A percentile compares a stretch with the other conserved stretches of the same genome.
phyloP scores from a whole-genome alignment of 2,329 filamentous ascomycete species.

The Ceratocystis eucalypticola region DNA sequence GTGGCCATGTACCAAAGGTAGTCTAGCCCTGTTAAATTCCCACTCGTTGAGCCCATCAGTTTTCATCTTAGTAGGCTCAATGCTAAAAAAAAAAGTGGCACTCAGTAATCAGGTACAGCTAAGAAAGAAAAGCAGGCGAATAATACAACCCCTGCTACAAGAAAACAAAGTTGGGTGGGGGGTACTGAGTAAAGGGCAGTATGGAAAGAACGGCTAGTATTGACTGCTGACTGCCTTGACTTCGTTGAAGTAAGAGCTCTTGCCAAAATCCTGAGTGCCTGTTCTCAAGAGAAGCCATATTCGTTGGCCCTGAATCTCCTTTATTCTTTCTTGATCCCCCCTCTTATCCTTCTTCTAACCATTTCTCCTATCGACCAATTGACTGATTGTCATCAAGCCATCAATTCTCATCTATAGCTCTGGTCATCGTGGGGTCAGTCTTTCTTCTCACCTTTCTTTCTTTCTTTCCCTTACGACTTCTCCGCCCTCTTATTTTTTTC shows the following conservation, averaged over 20 bases:
- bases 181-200: constrained; percentile 7
- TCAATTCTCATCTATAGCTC: constrained; percentile 15
- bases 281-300: constrained; percentile 2
- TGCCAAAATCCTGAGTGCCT: constrained; percentile 17
- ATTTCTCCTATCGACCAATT: constrained; percentile 8
- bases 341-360: not conserved
- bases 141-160: not conserved
- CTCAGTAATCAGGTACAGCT: constrained; percentile 3
- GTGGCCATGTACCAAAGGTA: constrained; percentile 2
- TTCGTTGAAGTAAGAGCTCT: constrained; percentile 7
- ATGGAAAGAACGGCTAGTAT: constrained; percentile 8
- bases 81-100: not conserved
- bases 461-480: too few relatives aligned
- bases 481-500: constrained; percentile 1
- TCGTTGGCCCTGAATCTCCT: constrained; percentile 10
- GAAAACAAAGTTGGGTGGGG: constrained; percentile 2
- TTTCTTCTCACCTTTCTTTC: not conserved
- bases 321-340: constrained; percentile 4
- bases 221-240: constrained; percentile 1
- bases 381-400: constrained; percentile 7
- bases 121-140: constrained; percentile 1
- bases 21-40: constrained; percentile 10
- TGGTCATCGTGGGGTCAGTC: constrained; percentile 16
- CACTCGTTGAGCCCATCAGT: constrained; percentile 18
- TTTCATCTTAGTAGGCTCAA: constrained; percentile 5